These are phyloP conservation scores for Colletotrichum lentis DNA, from an alignment of 2,329 filamentous ascomycete genomes.

Conservation along the genomic window DNA sequence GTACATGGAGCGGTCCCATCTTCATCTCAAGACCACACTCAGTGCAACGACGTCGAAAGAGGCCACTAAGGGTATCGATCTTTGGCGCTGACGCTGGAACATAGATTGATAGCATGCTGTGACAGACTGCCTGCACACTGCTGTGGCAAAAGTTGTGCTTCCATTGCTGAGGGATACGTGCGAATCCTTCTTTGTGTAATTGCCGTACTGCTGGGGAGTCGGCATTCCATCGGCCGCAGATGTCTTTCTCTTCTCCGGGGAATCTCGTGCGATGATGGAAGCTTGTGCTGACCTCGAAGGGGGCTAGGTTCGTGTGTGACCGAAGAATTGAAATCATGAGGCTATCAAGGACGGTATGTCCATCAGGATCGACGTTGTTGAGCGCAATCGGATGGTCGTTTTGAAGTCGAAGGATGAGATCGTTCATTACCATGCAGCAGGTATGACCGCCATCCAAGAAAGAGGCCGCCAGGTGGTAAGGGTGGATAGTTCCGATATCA, in stretches of 20 bases:
- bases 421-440: conserved; percentile 44
- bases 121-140: conserved; percentile 49
- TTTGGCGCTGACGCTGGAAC: background rate
- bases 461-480: conserved; percentile 49
- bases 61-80: conserved; percentile 33
- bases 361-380: conserved; percentile 41
- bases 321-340: conserved; percentile 50
- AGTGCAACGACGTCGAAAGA: conserved; percentile 12
- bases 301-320: conserved; percentile 45
- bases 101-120: conserved; percentile 46
- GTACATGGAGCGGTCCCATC: conserved; percentile 47
- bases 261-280: conserved; percentile 44
- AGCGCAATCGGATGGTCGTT: background rate
- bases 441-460: conserved; percentile 48
- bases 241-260: conserved; percentile 51
- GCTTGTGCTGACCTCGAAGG: conserved; percentile 42
- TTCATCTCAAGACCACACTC: conserved; percentile 46
- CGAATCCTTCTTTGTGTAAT: conserved; percentile 42
- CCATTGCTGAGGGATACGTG: conserved; percentile 47
- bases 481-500: conserved; percentile 39
- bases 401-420: conserved; percentile 23
- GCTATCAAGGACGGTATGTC: conserved; percentile 51
- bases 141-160: conserved; percentile 57
- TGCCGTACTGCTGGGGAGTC: conserved; percentile 48
- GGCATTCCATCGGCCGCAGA: conserved; percentile 55